phyloP scores from a whole-genome alignment of 352 stramenopile genomes.

The Globisporangium carolinianum region DNA sequence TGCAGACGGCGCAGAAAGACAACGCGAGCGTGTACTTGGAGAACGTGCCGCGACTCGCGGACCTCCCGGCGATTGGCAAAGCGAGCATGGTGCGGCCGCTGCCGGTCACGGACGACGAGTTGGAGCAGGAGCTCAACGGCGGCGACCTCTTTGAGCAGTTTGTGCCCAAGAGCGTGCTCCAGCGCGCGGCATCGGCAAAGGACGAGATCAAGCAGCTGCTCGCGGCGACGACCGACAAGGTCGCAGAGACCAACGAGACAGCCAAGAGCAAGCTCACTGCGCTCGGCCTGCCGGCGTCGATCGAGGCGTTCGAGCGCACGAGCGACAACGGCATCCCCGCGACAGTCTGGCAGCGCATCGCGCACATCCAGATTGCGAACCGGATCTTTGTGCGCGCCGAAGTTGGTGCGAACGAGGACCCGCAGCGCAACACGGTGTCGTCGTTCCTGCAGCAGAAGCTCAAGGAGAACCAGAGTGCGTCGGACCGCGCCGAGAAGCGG shows the following conservation, averaged over 20 bases:
- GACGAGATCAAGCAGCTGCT: conserved; percentile 44
- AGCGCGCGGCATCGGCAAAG: conserved; percentile 37
- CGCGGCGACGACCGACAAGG: conserved; percentile 26
- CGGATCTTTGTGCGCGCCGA: conserved; percentile 14
- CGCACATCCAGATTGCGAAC: conserved; percentile 32
- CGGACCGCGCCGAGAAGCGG: conserved; percentile 48
- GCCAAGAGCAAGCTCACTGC: conserved; percentile 42
- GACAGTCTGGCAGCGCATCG: conserved; percentile 49
- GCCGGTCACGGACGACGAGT: conserved; percentile 34
- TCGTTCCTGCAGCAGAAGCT: conserved; percentile 42
- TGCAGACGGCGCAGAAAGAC: conserved; percentile 61
- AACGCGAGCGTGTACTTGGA: conserved; percentile 80
- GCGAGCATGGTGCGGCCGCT: conserved; percentile 64
- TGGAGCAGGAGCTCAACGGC: conserved; percentile 42
- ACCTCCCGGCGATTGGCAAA: conserved; percentile 51
- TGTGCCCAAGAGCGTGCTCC: conserved; percentile 45
- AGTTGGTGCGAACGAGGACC: background rate
- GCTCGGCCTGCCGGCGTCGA: conserved; percentile 65
- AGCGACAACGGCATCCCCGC: conserved; percentile 47
- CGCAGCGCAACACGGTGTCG: conserved; percentile 19
- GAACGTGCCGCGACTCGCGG: conserved; percentile 51
- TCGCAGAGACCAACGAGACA: conserved; percentile 40
- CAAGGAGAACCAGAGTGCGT: conserved; percentile 42
- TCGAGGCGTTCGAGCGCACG: conserved; percentile 71
- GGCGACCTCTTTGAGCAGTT: conserved; percentile 69